A percentile compares a stretch with the other conserved stretches of the same genome.
Evolutionary conservation across 1,284 basidiomycete species (phyloP).

Genomic region (Cerioporus squamosus): DNA sequence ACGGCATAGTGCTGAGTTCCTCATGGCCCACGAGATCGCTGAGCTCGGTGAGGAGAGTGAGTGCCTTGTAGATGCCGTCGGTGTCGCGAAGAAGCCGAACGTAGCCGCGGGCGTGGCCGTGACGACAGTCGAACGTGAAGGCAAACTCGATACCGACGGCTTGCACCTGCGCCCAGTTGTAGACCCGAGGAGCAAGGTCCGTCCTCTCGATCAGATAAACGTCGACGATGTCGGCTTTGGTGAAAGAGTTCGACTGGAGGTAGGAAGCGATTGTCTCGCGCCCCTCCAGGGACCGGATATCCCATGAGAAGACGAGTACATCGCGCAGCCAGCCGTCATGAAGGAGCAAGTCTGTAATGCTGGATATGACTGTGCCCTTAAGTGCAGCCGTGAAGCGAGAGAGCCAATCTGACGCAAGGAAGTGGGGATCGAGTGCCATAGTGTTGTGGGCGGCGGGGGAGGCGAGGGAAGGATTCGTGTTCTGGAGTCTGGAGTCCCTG

Average conservation of each 20-base stretch:
- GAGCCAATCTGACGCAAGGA: not conserved
- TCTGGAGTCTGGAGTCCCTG: no score
- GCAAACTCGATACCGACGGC: conserved; percentile 28
- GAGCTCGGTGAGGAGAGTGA: conserved; percentile 31
- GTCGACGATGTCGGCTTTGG: conserved; percentile 27
- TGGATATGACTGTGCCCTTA: not conserved
- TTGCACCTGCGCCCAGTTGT: conserved; percentile 16
- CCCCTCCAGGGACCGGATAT: conserved; percentile 60
- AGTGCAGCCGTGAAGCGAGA: not conserved
- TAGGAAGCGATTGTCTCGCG: conserved; percentile 43
- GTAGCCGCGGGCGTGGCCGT: conserved; percentile 42
- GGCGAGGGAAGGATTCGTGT: no score
- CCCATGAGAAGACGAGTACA: conserved; percentile 63
- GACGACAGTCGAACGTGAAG: conserved; percentile 46
- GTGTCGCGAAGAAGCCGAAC: conserved; percentile 35
- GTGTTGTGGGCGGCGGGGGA: not conserved
- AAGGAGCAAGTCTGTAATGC: conserved; percentile 35
- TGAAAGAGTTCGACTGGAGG: conserved; percentile 38
- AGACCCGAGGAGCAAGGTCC: conserved; percentile 31
- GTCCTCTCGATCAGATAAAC: conserved; percentile 34
- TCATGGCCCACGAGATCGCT: conserved; percentile 37
- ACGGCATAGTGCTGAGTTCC: conserved; percentile 20
- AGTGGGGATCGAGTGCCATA: conserved; percentile 7
- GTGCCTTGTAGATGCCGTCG: conserved; percentile 20
- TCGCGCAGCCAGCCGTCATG: conserved; percentile 58